Evolutionary conservation across 1,284 basidiomycete species (phyloP).

Genomic region (Ustilago shanxiensis): DNA sequence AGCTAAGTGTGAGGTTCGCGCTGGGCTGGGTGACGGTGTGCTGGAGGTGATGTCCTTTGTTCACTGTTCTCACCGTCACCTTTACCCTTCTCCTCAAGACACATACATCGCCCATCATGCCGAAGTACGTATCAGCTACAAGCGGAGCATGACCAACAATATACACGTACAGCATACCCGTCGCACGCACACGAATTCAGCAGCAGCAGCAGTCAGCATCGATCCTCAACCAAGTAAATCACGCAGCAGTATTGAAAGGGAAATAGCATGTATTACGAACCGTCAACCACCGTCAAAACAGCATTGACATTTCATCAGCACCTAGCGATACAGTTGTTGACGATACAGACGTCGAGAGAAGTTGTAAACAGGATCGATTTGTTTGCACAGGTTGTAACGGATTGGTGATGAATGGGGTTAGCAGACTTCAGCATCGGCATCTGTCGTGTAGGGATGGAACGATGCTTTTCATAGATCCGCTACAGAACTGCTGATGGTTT

Average conservation of each 20-base stretch:
- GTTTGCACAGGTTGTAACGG: too few relatives aligned
- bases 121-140: conserved; percentile 57
- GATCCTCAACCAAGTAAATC: neutral
- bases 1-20: neutral
- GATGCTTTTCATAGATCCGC: too few relatives aligned
- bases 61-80: conserved; percentile 43
- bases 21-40: conserved; percentile 9
- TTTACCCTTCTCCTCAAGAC: conserved; percentile 46
- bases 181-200: neutral
- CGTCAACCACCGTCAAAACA: neutral
- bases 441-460: too few relatives aligned
- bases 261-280: neutral
- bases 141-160: neutral
- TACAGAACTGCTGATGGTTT: too few relatives aligned
- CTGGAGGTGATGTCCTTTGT: conserved; percentile 20
- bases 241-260: neutral
- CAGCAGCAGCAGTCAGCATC: neutral
- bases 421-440: too few relatives aligned
- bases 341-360: too few relatives aligned
- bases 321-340: too few relatives aligned
- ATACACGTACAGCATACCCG: conserved; percentile 4
- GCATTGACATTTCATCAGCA: neutral
- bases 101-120: conserved; percentile 64
- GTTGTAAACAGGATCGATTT: too few relatives aligned
- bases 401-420: too few relatives aligned